Evolutionary conservation across 441 rosid genomes (phyloP), one percentile per base, ranked within the genome.

Genomic region (Mallotus japonicus): DNA sequence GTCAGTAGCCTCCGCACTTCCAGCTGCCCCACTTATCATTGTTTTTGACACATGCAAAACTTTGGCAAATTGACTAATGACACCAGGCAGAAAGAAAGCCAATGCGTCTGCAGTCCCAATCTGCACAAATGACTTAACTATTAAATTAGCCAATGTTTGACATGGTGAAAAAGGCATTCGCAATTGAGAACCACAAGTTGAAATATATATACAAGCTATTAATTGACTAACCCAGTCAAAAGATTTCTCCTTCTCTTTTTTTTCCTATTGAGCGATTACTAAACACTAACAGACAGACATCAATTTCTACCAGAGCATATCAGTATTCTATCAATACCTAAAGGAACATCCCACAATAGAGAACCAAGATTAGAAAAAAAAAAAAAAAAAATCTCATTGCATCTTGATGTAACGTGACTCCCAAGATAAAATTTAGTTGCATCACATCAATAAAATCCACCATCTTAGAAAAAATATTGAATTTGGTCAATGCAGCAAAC

Each of bases 81-180:
- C 95, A 75, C 97, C 99, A 76, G 99, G 99, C 77, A 95, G 85
- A 81, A 91, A 95, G 87, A 91, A 95, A 76, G 95, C 97, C 87
- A 95, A 82, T 46, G 90, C 92, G 85, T 93, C 97, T 67, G 98
- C 90, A 74, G 84, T 83, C 67, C 98, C 98, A 75, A 95, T 88
- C 98, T 93, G 83, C 79, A 84, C 72, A 75, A 63, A 67, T 46
- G 62, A 62, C 53, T 24, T 68, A 32, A 64, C 37, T 47, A 46
- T 46, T 46, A 69, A 69, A 75, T 73, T 37, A 73, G 44, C 63
- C 67, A 73, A 74, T 32, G 58, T 78, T 57, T 47, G 44, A 34
- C 8, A 11, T 14, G 46, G 20, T 12, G 12, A 73, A 57, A 19
- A 73, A 71, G 67, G 47, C 62, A 28, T 8, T 47, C 46, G 64